Percentiles rank a stretch among this genome's conserved stretches.
Conservation (phyloP, 495 filamentous ascomycete genomes). For the Aspergillus coremiiformis region DNA sequence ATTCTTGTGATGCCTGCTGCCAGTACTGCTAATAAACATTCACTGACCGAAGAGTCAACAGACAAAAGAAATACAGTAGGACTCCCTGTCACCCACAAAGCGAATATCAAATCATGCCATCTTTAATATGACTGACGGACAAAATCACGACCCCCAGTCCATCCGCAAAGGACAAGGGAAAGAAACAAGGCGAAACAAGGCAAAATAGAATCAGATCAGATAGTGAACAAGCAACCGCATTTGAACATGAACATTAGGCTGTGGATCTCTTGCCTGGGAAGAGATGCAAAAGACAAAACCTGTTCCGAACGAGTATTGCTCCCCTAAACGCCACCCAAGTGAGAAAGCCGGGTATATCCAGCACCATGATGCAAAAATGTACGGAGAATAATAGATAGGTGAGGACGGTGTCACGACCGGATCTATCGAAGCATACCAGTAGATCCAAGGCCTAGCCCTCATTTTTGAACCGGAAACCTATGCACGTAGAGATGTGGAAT, state of each 20-base stretch:
- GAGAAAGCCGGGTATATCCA: constrained; percentile 50
- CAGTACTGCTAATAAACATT: constrained; percentile 4
- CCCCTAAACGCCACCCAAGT: constrained; percentile 40
- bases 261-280: constrained; percentile 15
- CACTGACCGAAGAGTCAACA: neutral
- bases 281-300: constrained; percentile 12
- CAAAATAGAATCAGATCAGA: constrained; percentile 1
- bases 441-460: constrained; percentile 10
- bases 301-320: constrained; percentile 20
- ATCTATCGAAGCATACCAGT: neutral
- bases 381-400: constrained; percentile 31
- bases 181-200: constrained; percentile 3
- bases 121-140: neutral
- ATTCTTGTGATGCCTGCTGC: constrained; percentile 4
- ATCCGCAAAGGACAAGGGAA: constrained; percentile 3
- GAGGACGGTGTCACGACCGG: constrained; percentile 7
- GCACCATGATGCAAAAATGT: constrained; percentile 48
- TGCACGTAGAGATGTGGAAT: constrained; percentile 9
- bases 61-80: constrained; percentile 8
- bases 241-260: constrained; percentile 21
- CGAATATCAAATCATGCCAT: constrained; percentile 1
- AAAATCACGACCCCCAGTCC: neutral
- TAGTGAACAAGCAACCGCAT: constrained; percentile 9
- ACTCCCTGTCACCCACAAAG: neutral
- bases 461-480: constrained; percentile 16